A percentile compares a stretch with the other conserved stretches of the same genome.
Conservation (phyloP, 768 basidiomycete genomes). For the Leccinum longicurvipes region DNA sequence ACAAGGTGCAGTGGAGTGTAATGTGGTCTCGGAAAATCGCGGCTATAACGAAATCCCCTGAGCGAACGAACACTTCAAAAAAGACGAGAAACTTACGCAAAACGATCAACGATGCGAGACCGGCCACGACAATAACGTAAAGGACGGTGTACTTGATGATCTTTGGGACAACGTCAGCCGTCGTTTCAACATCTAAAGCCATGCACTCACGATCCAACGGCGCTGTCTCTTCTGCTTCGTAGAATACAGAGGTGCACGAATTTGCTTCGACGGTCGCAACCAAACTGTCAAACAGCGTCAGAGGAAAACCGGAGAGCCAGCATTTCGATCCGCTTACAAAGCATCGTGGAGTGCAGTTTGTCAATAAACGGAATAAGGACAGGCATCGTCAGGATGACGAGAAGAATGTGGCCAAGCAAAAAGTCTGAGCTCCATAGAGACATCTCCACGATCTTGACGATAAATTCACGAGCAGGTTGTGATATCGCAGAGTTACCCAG, state of each 20-base stretch:
- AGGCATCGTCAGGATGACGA: constrained; percentile 84
- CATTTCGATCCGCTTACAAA: constrained; percentile 55
- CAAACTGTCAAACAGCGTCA: constrained; percentile 58
- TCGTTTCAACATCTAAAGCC: not conserved
- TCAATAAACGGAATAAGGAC: constrained; percentile 85
- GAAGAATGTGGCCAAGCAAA: constrained; percentile 76
- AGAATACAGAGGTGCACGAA: constrained; percentile 88
- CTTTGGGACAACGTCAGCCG: constrained; percentile 33
- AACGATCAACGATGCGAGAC: constrained; percentile 78
- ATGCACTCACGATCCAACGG: constrained; percentile 73
- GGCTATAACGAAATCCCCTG: constrained; percentile 43
- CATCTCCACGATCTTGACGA: constrained; percentile 99
- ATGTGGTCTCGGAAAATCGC: constrained; percentile 79
- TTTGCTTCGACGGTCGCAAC: constrained; percentile 93
- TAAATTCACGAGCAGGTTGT: constrained; percentile 94
- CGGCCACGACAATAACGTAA: constrained; percentile 71
- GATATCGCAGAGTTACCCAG: constrained; percentile 90
- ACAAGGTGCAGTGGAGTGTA: constrained; percentile 75
- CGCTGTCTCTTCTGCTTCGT: constrained; percentile 91
- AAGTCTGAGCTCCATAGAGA: constrained; percentile 96
- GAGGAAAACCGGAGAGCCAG: not conserved
- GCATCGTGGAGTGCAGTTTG: constrained; percentile 87
- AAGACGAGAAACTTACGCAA: constrained; percentile 56
- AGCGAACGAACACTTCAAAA: not conserved
- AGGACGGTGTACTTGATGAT: constrained; percentile 83